These are phyloP conservation scores for Neohortaea acidophila DNA, from an alignment of 495 filamentous ascomycete species.

Conservation along the genomic window DNA sequence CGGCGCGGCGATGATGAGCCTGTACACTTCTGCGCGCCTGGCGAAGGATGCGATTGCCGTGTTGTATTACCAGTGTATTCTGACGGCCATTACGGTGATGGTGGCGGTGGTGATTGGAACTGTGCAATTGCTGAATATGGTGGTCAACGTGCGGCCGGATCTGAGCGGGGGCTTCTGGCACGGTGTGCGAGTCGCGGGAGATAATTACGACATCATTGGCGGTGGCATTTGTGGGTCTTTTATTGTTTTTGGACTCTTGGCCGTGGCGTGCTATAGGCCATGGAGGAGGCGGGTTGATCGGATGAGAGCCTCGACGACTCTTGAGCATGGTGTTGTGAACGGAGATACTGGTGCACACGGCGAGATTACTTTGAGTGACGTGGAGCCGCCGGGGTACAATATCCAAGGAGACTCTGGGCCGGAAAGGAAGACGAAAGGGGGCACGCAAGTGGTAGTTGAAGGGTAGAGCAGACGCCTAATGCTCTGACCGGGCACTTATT, in stretches of 20 bases:
- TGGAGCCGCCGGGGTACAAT: too few relatives aligned
- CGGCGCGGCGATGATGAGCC: conserved; percentile 84
- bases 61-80: conserved; percentile 83
- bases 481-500: too few relatives aligned
- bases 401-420: too few relatives aligned
- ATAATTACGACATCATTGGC: conserved; percentile 73
- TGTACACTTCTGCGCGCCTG: conserved; percentile 67
- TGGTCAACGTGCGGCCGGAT: conserved; percentile 50
- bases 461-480: too few relatives aligned
- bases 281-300: conserved; percentile 53
- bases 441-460: too few relatives aligned
- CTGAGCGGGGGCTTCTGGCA: conserved; percentile 74
- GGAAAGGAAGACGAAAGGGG: too few relatives aligned
- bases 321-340: not conserved
- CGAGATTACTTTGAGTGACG: too few relatives aligned
- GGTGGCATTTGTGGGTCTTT: conserved; percentile 74
- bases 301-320: not conserved
- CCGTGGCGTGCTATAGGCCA: conserved; percentile 56
- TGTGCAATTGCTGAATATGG: conserved; percentile 66
- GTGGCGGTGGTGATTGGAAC: conserved; percentile 75
- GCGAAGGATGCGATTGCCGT: conserved; percentile 71
- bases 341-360: too few relatives aligned
- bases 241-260: conserved; percentile 54
- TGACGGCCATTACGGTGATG: conserved; percentile 73
- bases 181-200: conserved; percentile 55